Conservation (phyloP, 768 basidiomycete genomes). For the Rhodocollybia butyracea region DNA sequence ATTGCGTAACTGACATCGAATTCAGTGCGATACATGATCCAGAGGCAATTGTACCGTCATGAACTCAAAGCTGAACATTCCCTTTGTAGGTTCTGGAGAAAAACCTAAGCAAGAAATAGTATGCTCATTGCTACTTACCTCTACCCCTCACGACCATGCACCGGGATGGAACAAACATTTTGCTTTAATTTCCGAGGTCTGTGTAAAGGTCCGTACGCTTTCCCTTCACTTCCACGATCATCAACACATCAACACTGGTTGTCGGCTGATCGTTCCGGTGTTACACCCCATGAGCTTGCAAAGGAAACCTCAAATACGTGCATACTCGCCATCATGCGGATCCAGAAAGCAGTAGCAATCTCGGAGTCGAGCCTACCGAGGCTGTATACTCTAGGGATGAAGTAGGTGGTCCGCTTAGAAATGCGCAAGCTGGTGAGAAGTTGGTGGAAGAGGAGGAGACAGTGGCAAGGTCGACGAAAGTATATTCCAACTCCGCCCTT, state of each 20-base stretch:
- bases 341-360: not conserved
- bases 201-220: constrained; percentile 3
- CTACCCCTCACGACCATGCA: constrained; percentile 5
- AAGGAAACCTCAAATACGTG: constrained; percentile 1
- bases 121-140: no score
- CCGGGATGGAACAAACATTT: constrained; percentile 7
- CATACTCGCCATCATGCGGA: not conserved
- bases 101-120: not conserved
- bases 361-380: constrained; percentile 5
- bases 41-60: not conserved
- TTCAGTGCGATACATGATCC: constrained; percentile 8
- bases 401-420: not conserved
- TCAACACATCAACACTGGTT: no score
- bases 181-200: constrained; percentile 5
- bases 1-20: not conserved
- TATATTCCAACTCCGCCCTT: not conserved
- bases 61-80: not conserved
- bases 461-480: not conserved
- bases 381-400: constrained; percentile 1
- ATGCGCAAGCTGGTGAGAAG: not conserved
- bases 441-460: not conserved
- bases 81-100: not conserved
- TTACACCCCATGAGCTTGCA: not conserved
- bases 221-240: not conserved
- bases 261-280: constrained; percentile 3